These are phyloP conservation scores for Hortaea sp. DNA, from an alignment of 2,329 filamentous ascomycete genomes.

Conservation along the genomic window DNA sequence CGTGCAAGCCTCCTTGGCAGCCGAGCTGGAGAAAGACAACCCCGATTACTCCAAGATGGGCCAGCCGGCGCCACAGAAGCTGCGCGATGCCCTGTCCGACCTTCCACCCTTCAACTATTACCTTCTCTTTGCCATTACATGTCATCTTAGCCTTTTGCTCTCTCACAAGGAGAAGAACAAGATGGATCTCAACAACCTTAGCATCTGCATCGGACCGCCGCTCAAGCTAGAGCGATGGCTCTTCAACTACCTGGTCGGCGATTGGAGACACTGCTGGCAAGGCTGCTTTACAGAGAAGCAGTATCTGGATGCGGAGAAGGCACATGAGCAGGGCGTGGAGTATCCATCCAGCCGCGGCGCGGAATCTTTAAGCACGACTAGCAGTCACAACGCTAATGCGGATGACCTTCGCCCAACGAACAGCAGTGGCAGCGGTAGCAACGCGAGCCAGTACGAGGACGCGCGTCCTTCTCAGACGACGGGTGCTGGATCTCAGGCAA, in stretches of 20 bases:
- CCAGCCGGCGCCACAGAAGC: conserved; percentile 61
- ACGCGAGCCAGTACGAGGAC: conserved; percentile 4
- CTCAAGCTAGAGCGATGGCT: conserved; percentile 94
- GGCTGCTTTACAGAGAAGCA: conserved; percentile 82
- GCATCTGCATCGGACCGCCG: conserved; percentile 94
- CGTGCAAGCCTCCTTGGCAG: conserved; percentile 67
- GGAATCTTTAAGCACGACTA: neutral
- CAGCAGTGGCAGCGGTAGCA: conserved; percentile 7
- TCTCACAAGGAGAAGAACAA: conserved; percentile 93
- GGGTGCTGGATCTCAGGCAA: conserved; percentile 4
- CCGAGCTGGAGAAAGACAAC: conserved; percentile 73
- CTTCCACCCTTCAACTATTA: conserved; percentile 98
- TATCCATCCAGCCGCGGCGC: neutral
- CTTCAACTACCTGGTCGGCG: conserved; percentile 88
- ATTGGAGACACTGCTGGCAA: conserved; percentile 96
- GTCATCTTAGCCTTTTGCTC: conserved; percentile 82
- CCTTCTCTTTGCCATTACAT: conserved; percentile 91
- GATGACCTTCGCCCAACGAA: conserved; percentile 6
- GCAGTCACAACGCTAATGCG: neutral
- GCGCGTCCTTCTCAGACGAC: neutral
- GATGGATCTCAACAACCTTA: conserved; percentile 93
- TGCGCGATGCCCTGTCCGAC: conserved; percentile 85
- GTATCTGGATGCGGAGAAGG: conserved; percentile 16
- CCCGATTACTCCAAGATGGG: conserved; percentile 54
- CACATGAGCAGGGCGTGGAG: conserved; percentile 15